phyloP scores from a whole-genome alignment of 345 rosid species.

The Salix arbutifolia region DNA sequence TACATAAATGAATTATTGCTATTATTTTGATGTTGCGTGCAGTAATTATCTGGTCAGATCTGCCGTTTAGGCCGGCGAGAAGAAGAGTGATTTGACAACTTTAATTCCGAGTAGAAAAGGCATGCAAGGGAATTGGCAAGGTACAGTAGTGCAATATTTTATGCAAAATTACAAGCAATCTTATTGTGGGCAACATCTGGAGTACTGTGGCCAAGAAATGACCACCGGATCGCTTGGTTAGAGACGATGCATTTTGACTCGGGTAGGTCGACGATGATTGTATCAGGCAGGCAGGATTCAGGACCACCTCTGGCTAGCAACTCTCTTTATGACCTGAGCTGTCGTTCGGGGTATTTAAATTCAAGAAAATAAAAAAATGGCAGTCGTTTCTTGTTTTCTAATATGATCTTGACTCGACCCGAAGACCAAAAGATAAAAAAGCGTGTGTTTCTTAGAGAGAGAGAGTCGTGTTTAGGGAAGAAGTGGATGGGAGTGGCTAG shows the following conservation, averaged over 20 bases:
- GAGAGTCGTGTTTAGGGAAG: not conserved
- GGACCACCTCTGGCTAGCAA: conserved; percentile 7
- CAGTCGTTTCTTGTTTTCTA: conserved; percentile 11
- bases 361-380: not conserved
- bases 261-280: not conserved
- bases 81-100: not conserved
- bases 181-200: not conserved
- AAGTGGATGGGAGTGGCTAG: conserved; percentile 10
- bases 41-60: not conserved
- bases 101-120: not conserved
- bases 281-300: not conserved
- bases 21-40: not conserved
- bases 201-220: conserved; percentile 23
- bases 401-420: conserved; percentile 21
- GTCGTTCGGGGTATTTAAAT: not conserved
- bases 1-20: not conserved
- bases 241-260: conserved; percentile 8
- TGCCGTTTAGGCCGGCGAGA: not conserved
- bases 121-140: not conserved
- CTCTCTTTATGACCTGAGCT: not conserved
- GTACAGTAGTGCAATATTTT: not conserved
- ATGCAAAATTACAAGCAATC: not conserved
- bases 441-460: not conserved
- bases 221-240: conserved; percentile 17
- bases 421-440: conserved; percentile 17